Evolutionary conservation across 768 basidiomycete species (phyloP).

Genomic region (Termitomyces sp.): DNA sequence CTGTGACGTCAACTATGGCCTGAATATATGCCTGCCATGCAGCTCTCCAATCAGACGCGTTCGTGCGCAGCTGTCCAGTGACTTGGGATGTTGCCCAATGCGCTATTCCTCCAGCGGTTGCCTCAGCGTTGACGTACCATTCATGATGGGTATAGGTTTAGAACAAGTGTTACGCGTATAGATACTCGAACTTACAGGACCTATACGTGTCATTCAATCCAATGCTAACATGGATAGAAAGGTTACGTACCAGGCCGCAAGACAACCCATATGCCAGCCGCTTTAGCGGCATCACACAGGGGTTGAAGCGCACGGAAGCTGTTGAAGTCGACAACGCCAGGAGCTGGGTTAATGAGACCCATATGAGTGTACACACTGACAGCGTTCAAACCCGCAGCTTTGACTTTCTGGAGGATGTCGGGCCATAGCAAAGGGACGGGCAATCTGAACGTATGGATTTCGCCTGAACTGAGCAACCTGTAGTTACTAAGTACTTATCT

Average conservation of each 20-base stretch:
- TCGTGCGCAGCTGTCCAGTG: slow-evolving; percentile 68
- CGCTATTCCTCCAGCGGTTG: slow-evolving; percentile 71
- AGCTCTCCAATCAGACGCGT: slow-evolving; percentile 64
- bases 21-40: slow-evolving; percentile 76
- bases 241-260: slow-evolving; percentile 63
- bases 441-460: slow-evolving; percentile 81
- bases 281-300: slow-evolving; percentile 71
- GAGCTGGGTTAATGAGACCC: slow-evolving; percentile 75
- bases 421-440: slow-evolving; percentile 80
- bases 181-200: slow-evolving; percentile 33
- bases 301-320: slow-evolving; percentile 69
- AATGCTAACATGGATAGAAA: not conserved
- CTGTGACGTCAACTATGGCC: slow-evolving; percentile 58
- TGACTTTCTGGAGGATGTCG: slow-evolving; percentile 79
- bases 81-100: slow-evolving; percentile 72
- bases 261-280: slow-evolving; percentile 75
- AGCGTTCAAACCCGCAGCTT: slow-evolving; percentile 78
- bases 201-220: slow-evolving; percentile 21
- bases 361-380: slow-evolving; percentile 80
- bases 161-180: not conserved
- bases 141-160: not conserved
- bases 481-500: too few species aligned
- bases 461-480: slow-evolving; percentile 76
- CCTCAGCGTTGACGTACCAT: slow-evolving; percentile 78
- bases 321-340: slow-evolving; percentile 70